Conservation (phyloP, 73 alveolate genomes). For the Tetrahymena elliotti region DNA sequence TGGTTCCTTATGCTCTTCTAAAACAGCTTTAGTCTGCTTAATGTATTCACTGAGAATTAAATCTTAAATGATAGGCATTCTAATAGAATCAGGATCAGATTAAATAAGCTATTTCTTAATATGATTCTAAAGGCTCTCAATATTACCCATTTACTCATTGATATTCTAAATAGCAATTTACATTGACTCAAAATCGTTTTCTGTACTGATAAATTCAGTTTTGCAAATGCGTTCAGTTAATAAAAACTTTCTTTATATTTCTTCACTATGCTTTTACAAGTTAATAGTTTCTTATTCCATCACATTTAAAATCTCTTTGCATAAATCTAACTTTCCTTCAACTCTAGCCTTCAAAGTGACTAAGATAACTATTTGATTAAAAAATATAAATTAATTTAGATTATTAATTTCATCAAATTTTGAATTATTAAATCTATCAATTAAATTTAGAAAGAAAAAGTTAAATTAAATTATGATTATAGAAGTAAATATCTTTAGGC, state of each 20-base stretch:
- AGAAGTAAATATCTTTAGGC: too few species aligned
- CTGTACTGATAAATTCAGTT: background rate
- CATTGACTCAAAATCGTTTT: background rate
- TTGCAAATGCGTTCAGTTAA: background rate
- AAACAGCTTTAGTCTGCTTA: background rate
- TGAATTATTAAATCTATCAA: too few species aligned
- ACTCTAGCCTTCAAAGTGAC: background rate
- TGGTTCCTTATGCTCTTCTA: background rate
- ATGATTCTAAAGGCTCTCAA: background rate
- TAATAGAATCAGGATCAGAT: background rate
- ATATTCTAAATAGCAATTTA: background rate
- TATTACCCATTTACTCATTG: background rate
- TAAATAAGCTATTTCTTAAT: background rate
- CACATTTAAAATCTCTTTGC: background rate
- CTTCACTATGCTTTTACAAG: background rate
- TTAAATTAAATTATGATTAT: too few species aligned
- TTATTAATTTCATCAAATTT: too few species aligned
- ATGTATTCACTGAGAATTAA: background rate
- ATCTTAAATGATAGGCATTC: background rate
- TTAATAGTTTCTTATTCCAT: background rate
- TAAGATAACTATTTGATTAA: background rate
- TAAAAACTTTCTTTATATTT: background rate
- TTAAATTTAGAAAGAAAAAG: too few species aligned
- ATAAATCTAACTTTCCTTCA: background rate
- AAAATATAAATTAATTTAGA: too few species aligned